phyloP scores from a whole-genome alignment of 345 rosid genomes.

The Passiflora organensis region DNA sequence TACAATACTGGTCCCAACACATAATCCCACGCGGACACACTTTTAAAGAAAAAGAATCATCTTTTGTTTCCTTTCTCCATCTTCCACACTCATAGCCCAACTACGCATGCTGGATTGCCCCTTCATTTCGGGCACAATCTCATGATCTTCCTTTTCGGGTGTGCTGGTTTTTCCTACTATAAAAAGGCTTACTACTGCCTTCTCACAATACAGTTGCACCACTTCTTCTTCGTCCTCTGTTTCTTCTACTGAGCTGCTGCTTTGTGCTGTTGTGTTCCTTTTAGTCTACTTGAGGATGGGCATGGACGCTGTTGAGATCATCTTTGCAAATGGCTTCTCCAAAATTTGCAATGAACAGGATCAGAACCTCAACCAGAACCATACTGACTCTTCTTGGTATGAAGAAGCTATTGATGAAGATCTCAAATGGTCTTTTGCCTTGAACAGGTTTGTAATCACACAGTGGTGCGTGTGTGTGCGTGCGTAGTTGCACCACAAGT shows the following conservation, averaged over 20 bases:
- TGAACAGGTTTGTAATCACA: constrained; percentile 44
- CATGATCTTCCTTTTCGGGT: not conserved
- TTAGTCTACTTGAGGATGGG: no score
- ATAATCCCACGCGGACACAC: not conserved
- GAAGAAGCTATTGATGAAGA: constrained; percentile 81
- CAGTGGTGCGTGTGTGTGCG: constrained; percentile 20
- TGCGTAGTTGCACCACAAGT: not conserved
- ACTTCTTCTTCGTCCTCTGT: not conserved
- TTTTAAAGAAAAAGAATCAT: no score
- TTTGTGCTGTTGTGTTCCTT: no score
- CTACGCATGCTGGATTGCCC: not conserved
- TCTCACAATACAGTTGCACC: not conserved
- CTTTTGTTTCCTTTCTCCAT: not conserved
- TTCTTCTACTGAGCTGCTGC: no score
- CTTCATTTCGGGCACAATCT: not conserved
- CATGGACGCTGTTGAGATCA: constrained; percentile 54
- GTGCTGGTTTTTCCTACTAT: not conserved
- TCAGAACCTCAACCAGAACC: constrained; percentile 24
- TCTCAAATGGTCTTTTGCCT: constrained; percentile 91
- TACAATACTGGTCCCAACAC: not conserved
- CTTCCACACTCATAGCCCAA: not conserved
- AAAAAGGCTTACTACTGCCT: not conserved
- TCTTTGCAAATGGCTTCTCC: constrained; percentile 43
- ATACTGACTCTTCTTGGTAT: constrained; percentile 52
- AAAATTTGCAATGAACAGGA: constrained; percentile 38